Conservation (phyloP, 805 yeast species). For the Starmerella scarabaei region DNA sequence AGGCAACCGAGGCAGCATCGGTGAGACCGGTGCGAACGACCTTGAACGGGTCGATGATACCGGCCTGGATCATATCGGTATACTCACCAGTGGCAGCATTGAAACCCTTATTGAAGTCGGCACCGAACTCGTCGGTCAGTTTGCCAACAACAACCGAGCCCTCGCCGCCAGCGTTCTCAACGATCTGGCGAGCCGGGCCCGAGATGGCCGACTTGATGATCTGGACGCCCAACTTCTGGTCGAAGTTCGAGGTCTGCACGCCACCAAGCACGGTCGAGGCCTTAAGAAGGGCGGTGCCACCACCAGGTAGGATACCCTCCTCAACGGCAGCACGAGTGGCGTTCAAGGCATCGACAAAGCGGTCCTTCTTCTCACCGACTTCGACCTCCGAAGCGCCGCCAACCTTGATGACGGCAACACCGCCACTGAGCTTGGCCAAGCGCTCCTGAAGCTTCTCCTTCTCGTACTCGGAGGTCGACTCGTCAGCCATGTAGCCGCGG, state of each 20-base stretch:
- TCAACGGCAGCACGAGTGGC: slow-evolving; percentile 99
- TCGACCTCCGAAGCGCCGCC: slow-evolving; percentile 97
- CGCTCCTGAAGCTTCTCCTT: slow-evolving; percentile 94
- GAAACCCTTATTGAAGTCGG: slow-evolving; percentile 78
- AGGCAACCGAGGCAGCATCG: slow-evolving; percentile 96
- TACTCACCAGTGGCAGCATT: slow-evolving; percentile 85
- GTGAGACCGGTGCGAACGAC: slow-evolving; percentile 91
- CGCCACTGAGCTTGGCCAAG: slow-evolving; percentile 91
- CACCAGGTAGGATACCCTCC: slow-evolving; percentile 98
- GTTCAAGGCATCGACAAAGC: slow-evolving; percentile 95
- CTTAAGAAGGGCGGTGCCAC: slow-evolving; percentile 95
- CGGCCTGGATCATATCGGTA: slow-evolving; percentile 91
- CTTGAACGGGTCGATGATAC: slow-evolving; percentile 97
- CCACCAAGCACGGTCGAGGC: slow-evolving; percentile 65
- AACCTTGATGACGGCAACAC: slow-evolving; percentile 95
- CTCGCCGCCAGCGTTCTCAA: slow-evolving; percentile 95
- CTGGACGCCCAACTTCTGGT: slow-evolving; percentile 90
- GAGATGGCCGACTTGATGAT: slow-evolving; percentile 86
- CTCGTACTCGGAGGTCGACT: slow-evolving; percentile 74
- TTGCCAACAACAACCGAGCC: slow-evolving; percentile 94
- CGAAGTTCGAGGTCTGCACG: slow-evolving; percentile 74
- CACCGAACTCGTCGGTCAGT: slow-evolving; percentile 43
- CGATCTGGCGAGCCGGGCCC: slow-evolving; percentile 89
- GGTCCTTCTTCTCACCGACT: slow-evolving; percentile 98
- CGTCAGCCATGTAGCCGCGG: slow-evolving; percentile 62